Conservation (phyloP, 495 filamentous ascomycete genomes). For the Hyphodiscus hymeniophilus region DNA sequence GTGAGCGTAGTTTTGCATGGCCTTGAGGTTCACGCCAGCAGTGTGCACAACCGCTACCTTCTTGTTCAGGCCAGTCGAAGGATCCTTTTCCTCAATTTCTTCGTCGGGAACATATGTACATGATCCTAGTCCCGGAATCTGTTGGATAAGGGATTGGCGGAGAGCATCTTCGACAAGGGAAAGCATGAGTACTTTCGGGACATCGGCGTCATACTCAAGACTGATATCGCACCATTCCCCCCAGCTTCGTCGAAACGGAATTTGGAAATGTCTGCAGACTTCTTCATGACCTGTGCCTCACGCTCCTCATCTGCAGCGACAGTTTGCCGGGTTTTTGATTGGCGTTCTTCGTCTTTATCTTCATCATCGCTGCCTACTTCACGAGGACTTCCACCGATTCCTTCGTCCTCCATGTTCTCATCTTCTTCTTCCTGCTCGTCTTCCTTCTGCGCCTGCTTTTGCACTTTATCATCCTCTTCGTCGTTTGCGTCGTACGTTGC, state of each 20-base stretch:
- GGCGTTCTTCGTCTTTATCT: conserved; percentile 12
- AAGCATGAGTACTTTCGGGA: conserved; percentile 88
- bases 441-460: conserved; percentile 43
- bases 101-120: conserved; percentile 65
- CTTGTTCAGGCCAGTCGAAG: conserved; percentile 35
- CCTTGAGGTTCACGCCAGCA: conserved; percentile 77
- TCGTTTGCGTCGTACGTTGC: conserved; percentile 87
- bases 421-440: conserved; percentile 41
- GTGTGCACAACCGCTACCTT: conserved; percentile 59
- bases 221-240: conserved; percentile 73
- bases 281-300: conserved; percentile 58
- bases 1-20: conserved; percentile 81
- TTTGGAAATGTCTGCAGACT: conserved; percentile 52
- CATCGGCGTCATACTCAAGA: conserved; percentile 71
- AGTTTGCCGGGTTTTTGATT: conserved; percentile 15
- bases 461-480: conserved; percentile 78
- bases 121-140: conserved; percentile 62
- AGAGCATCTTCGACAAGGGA: conserved; percentile 75
- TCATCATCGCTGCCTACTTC: conserved; percentile 38
- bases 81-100: conserved; percentile 42
- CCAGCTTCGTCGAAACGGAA: conserved; percentile 73
- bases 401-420: conserved; percentile 47
- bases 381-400: conserved; percentile 42
- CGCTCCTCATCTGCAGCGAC: conserved; percentile 38
- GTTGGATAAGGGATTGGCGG: conserved; percentile 74